Base-by-base conservation (phyloP, 1,284 basidiomycete species). In the Thelephora terrestris region DNA sequence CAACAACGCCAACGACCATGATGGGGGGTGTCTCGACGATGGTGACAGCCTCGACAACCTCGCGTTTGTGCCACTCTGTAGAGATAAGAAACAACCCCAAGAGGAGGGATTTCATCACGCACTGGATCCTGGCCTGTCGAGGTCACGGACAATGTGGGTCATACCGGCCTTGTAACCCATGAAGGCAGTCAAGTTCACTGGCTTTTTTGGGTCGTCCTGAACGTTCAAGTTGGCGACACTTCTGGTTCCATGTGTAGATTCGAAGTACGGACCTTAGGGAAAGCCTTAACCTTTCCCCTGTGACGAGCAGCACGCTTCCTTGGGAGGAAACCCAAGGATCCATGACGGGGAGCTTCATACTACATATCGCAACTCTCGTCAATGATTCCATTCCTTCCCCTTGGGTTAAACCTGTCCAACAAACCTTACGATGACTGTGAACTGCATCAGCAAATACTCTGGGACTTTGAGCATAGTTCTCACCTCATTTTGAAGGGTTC, bases 91-190 rank as follows among this genome's bases (percentile, higher is more conserved):
- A 50, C 51, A 23, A 47, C 51, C 27, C 24, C 29, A 18, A n/a
- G 25, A 38, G 25, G 17, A 32, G 40, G 50, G 57, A 53, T 48
- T 7, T 55, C 29, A 53, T 51, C 51, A 77, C 90, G 63, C 63
- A 93, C 91, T 95, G 64, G 93, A 97, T 59, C 95, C 96, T 50
- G 95, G 94, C 70, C 95, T 91, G 75, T 99, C 96, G 62, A 99
- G 90, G 68, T 99, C 96, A 68, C 96, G 91, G 56, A 99, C 95
- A 63, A 99, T 80, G 71, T 99, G 96, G 73, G 93, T 97, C 96
- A 99, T 99, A 66, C 96, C 96, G 59, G 95, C 96, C 84, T 99
- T 99, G 89, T 97, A 99, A 61, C 95, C 96, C 83, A 99, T 84
- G 69, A 89, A 76, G 60, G 96, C 96, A 62, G 96, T 99, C 71